These are phyloP conservation scores for Stagonosporopsis cucurbitacearum DNA, from an alignment of 2,329 filamentous ascomycete genomes.

Conservation along the genomic window DNA sequence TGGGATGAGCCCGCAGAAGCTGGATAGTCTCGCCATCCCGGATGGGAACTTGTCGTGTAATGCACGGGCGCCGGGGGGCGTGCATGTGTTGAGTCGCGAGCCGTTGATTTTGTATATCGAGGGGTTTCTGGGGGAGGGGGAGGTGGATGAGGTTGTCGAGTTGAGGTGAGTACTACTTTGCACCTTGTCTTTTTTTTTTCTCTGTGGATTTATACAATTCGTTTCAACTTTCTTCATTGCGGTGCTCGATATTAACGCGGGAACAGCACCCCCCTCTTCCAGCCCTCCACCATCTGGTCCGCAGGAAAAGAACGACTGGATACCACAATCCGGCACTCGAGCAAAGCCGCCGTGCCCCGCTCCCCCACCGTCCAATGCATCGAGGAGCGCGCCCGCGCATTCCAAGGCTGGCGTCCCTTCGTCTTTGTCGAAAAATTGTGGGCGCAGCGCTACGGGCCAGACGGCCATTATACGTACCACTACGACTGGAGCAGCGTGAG, in stretches of 20 bases:
- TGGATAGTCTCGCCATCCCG: slow-evolving; percentile 50
- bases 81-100: slow-evolving; percentile 60
- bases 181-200: too few species aligned
- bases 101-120: slow-evolving; percentile 67
- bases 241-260: too few species aligned
- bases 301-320: slow-evolving; percentile 57
- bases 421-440: slow-evolving; percentile 67
- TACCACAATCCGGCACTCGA: slow-evolving; percentile 59
- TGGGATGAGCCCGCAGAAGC: slow-evolving; percentile 30
- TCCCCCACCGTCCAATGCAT: slow-evolving; percentile 62
- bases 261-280: slow-evolving; percentile 56
- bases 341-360: slow-evolving; percentile 53
- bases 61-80: slow-evolving; percentile 45
- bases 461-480: slow-evolving; percentile 65
- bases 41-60: slow-evolving; percentile 48
- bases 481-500: slow-evolving; percentile 59
- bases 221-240: too few species aligned
- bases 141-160: slow-evolving; percentile 59
- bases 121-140: slow-evolving; percentile 57
- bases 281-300: slow-evolving; percentile 62
- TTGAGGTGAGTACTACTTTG: slow-evolving; percentile 55
- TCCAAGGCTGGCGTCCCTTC: slow-evolving; percentile 66
- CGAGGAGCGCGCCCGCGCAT: slow-evolving; percentile 62
- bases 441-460: slow-evolving; percentile 64
- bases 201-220: too few species aligned